These are phyloP conservation scores for Cordyceps pruinosa DNA, from an alignment of 2,329 filamentous ascomycete genomes.

Conservation along the genomic window DNA sequence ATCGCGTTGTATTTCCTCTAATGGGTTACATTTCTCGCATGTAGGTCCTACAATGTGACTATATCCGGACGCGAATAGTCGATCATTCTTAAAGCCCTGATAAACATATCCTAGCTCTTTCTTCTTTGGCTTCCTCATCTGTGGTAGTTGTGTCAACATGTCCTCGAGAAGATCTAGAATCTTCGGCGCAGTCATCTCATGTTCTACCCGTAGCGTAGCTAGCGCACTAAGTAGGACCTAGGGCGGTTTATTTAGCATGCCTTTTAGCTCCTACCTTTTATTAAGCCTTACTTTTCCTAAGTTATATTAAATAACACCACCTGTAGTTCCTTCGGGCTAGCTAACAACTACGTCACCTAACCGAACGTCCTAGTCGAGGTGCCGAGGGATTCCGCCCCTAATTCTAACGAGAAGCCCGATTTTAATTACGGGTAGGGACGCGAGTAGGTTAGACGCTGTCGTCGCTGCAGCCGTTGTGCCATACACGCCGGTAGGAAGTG, in stretches of 20 bases:
- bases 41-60: constrained; percentile 6
- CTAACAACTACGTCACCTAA: constrained; percentile 24
- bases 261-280: constrained; percentile 2
- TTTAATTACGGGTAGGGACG: constrained; percentile 14
- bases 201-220: too few species aligned
- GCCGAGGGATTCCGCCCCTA: constrained; percentile 12
- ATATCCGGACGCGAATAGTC: constrained; percentile 10
- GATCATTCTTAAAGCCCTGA: constrained; percentile 15
- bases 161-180: too few species aligned
- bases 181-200: too few species aligned
- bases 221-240: constrained; percentile 11
- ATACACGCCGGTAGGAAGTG: constrained; percentile 13
- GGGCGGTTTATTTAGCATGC: constrained; percentile 14
- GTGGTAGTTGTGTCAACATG: too few species aligned
- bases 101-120: too few species aligned
- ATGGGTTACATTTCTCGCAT: constrained; percentile 8
- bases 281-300: constrained; percentile 13
- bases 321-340: constrained; percentile 11
- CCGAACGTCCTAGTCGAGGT: constrained; percentile 17
- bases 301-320: constrained; percentile 22
- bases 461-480: constrained; percentile 12
- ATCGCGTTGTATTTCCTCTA: not conserved
- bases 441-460: constrained; percentile 12
- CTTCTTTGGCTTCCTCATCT: too few species aligned
- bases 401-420: constrained; percentile 16